Percentiles rank a stretch among this genome's conserved stretches.
These are phyloP conservation scores for Exophiala mesophila DNA, from an alignment of 2,329 filamentous ascomycete species.

Conservation along the genomic window DNA sequence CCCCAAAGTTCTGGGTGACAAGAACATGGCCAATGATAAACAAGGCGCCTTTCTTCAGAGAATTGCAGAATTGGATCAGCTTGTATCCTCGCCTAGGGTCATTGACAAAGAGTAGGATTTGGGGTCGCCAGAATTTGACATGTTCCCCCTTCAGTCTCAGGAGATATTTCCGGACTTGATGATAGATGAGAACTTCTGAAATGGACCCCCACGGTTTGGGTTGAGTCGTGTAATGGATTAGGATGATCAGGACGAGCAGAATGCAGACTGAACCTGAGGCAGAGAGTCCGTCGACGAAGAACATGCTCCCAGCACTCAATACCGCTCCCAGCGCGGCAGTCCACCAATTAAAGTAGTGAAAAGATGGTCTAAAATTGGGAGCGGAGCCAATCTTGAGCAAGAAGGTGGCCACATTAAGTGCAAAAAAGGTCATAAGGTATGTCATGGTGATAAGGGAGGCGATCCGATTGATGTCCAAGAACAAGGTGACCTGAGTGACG, in stretches of 20 bases:
- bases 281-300: constrained; percentile 80
- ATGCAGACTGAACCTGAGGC: constrained; percentile 70
- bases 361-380: constrained; percentile 82
- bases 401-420: constrained; percentile 84
- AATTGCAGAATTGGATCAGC: constrained; percentile 87
- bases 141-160: constrained; percentile 79
- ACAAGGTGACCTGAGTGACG: constrained; percentile 72
- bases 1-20: constrained; percentile 74
- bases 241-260: constrained; percentile 69
- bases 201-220: constrained; percentile 81
- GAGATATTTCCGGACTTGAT: constrained; percentile 82
- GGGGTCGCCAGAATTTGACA: constrained; percentile 89
- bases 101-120: constrained; percentile 79
- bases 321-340: constrained; percentile 70
- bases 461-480: constrained; percentile 81
- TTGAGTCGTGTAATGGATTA: constrained; percentile 80
- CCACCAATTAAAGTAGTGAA: constrained; percentile 84
- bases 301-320: constrained; percentile 77
- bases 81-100: constrained; percentile 75
- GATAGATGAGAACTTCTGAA: constrained; percentile 81
- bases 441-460: constrained; percentile 88
- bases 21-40: constrained; percentile 87
- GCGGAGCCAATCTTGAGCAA: constrained; percentile 80
- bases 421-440: constrained; percentile 83
- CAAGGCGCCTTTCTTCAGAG: constrained; percentile 77